A percentile compares a stretch with the other conserved stretches of the same genome.
phyloP scores from a whole-genome alignment of 2,329 filamentous ascomycete genomes.

The Aaosphaeria arxii region DNA sequence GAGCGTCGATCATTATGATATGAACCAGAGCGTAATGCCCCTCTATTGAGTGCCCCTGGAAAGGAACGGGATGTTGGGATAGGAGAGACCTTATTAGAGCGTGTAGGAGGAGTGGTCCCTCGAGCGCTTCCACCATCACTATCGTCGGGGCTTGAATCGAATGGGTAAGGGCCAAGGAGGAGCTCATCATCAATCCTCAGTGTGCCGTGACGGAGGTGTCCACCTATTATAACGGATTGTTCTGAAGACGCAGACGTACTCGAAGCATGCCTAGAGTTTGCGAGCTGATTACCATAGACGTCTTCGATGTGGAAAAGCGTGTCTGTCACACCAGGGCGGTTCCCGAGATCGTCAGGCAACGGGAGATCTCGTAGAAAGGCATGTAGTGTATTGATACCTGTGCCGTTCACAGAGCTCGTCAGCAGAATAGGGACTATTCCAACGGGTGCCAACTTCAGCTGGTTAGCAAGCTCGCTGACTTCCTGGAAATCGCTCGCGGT shows the following conservation, averaged over 20 bases:
- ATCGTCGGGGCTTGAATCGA: constrained; percentile 30
- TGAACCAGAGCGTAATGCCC: background rate
- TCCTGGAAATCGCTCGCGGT: constrained; percentile 56
- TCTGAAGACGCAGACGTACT: constrained; percentile 5
- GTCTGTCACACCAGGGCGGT: constrained; percentile 46
- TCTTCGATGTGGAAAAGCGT: constrained; percentile 89
- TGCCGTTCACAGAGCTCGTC: constrained; percentile 82
- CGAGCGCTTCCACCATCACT: constrained; percentile 35
- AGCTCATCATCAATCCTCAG: constrained; percentile 76
- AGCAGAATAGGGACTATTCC: constrained; percentile 76
- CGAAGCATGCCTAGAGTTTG: constrained; percentile 8
- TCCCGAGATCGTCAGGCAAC: constrained; percentile 42
- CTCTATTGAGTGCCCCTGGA: constrained; percentile 42
- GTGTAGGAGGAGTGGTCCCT: constrained; percentile 8
- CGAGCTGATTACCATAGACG: constrained; percentile 65
- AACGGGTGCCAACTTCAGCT: constrained; percentile 46
- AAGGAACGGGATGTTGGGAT: constrained; percentile 47
- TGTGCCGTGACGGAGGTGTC: constrained; percentile 75
- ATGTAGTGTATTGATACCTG: constrained; percentile 77
- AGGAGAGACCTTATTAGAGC: constrained; percentile 16
- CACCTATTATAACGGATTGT: constrained; percentile 67
- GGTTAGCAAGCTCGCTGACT: constrained; percentile 54
- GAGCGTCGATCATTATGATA: constrained; percentile 12
- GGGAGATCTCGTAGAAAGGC: constrained; percentile 76
- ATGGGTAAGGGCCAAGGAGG: constrained; percentile 68